Percentiles rank a stretch among this genome's conserved stretches.
These are phyloP conservation scores for Xerocomus nothofagi DNA, from an alignment of 1,284 basidiomycete genomes.

Conservation along the genomic window DNA sequence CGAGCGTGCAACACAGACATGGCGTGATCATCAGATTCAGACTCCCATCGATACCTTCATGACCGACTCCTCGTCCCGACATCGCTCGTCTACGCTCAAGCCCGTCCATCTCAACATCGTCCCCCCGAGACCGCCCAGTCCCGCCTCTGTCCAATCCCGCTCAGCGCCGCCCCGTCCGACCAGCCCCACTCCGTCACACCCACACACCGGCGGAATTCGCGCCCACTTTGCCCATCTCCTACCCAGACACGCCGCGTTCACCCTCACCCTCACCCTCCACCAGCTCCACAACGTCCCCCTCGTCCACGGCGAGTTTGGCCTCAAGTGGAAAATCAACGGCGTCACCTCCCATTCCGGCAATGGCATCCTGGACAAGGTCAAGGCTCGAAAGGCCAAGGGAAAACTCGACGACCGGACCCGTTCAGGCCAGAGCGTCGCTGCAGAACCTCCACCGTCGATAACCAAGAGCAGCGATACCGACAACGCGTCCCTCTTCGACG, in stretches of 20 bases:
- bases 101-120: constrained; percentile 14
- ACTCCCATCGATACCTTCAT: too few species aligned
- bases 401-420: constrained; percentile 27
- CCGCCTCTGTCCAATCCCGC: background rate
- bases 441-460: background rate
- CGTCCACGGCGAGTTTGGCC: constrained; percentile 71
- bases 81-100: constrained; percentile 29
- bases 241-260: constrained; percentile 55
- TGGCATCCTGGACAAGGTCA: constrained; percentile 39
- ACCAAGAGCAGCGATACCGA: constrained; percentile 28
- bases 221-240: constrained; percentile 34
- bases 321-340: constrained; percentile 76
- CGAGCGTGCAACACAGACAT: background rate
- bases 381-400: constrained; percentile 39
- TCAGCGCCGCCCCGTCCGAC: background rate
- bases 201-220: constrained; percentile 18
- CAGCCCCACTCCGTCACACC: constrained; percentile 1
- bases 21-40: too few species aligned
- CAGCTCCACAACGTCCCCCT: constrained; percentile 76
- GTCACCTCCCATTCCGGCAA: constrained; percentile 46
- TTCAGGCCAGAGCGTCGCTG: background rate
- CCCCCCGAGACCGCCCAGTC: constrained; percentile 2
- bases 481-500: constrained; percentile 29
- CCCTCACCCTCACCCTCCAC: constrained; percentile 64
- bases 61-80: constrained; percentile 15